phyloP scores from a whole-genome alignment of 495 filamentous ascomycete genomes.

The Penicillium verhagenii region DNA sequence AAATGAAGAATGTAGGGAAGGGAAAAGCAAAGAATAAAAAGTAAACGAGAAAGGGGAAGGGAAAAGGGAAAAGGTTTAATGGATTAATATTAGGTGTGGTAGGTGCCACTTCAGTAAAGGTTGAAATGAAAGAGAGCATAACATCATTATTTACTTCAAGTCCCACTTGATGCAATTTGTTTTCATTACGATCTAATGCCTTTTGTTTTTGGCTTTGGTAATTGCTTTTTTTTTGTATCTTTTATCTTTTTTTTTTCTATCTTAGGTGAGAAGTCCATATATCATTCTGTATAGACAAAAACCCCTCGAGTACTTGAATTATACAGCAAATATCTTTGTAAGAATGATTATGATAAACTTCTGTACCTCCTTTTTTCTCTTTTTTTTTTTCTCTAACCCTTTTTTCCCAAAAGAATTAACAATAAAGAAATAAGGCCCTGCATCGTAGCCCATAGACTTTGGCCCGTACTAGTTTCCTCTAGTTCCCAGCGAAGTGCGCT shows the following conservation, averaged over 20 bases:
- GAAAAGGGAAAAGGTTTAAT: conserved; percentile 11
- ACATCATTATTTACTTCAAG: conserved; percentile 25
- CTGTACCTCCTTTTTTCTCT: neutral
- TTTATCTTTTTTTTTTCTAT: neutral
- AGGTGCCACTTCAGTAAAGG: conserved; percentile 27
- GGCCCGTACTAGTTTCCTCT: conserved; percentile 19
- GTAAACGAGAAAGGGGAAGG: conserved; percentile 13
- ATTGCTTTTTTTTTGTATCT: neutral
- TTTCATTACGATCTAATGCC: neutral
- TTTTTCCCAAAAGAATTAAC: neutral
- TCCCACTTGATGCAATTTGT: neutral
- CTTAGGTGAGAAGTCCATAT: neutral
- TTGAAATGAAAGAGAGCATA: conserved; percentile 8
- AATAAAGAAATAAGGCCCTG: conserved; percentile 4
- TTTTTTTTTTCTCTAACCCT: neutral
- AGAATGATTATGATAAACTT: neutral
- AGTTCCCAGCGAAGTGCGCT: conserved; percentile 31
- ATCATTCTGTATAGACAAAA: neutral
- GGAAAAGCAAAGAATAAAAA: conserved; percentile 8
- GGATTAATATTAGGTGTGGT: conserved; percentile 27
- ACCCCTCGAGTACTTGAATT: no score
- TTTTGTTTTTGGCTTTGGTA: no score
- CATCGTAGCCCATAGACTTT: neutral
- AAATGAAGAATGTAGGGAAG: neutral
- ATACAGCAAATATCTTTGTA: no score